phyloP scores from a whole-genome alignment of 2,329 filamentous ascomycete species.

The Dichotomopilus funicola region DNA sequence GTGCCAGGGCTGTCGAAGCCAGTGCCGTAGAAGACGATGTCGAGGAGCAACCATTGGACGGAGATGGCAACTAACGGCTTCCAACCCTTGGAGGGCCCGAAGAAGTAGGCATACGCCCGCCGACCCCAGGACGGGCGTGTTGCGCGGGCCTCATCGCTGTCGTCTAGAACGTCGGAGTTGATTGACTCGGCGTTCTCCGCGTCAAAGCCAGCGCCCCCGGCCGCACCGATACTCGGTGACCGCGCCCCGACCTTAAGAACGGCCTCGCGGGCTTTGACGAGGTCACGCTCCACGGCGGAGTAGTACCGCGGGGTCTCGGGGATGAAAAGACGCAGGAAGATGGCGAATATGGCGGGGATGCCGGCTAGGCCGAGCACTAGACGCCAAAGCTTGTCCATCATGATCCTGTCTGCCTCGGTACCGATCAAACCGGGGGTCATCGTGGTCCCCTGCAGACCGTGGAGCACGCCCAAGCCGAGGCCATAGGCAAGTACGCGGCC shows the following conservation, averaged over 20 bases:
- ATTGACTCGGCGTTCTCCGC: neutral
- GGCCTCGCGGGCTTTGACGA: neutral
- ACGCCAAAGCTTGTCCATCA: conserved; percentile 1
- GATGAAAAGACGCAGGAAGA: neutral
- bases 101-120: neutral
- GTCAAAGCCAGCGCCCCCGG: too few relatives aligned
- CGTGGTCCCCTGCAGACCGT: neutral
- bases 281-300: neutral
- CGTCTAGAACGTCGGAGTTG: neutral
- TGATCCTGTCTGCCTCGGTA: neutral
- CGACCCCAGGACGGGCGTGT: neutral
- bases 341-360: neutral
- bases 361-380: neutral
- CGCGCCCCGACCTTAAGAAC: neutral
- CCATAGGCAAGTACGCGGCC: conserved; percentile 1
- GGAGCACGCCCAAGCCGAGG: neutral
- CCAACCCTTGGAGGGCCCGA: neutral
- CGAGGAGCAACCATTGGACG: neutral
- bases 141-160: neutral
- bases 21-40: neutral
- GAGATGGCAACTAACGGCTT: neutral
- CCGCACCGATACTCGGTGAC: neutral
- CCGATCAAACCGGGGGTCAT: neutral
- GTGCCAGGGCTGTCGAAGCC: neutral
- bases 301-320: conserved; percentile 1